Evolutionary conservation across 1,284 basidiomycete species (phyloP), one percentile per base, ranked within the genome.

Genomic region (Ceratobasidium sp.): DNA sequence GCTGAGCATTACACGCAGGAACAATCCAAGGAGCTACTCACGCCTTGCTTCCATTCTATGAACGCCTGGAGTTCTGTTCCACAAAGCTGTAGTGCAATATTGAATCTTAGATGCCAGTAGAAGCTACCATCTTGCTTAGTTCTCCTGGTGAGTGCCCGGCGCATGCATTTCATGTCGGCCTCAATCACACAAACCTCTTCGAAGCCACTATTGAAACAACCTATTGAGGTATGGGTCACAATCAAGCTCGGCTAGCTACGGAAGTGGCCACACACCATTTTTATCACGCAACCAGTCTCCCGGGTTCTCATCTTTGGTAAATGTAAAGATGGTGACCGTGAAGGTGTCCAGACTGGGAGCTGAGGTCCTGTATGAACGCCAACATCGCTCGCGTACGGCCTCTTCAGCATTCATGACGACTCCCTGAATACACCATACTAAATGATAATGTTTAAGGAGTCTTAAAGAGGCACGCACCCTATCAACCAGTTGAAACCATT

Each of bases 21-120:
- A n/a, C n/a, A n/a, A n/a, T n/a, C n/a, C n/a, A n/a, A n/a, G n/a
- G n/a, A n/a, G n/a, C n/a, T n/a, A 40, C 38, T 10, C 17, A 60
- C 57, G 17, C 49, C 35, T n/a, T 60, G 29, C 5, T 47, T 32
- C 57, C 57, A 60, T 49, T 60, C 57, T 20, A 60, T 34, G 29
- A 47, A 60, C 25, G 57, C 57, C 32, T 25, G 12, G n/a, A 60
- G 22, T 15, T 60, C 20, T 20, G 57, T 60, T 17, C 57, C 57
- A 5, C 57, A 42, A n/a, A 60, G 49, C 15, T 45, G 57, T 22
- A 60, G 45, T 8, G 29, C 57, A 47, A 60, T 49, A 22, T n/a
- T 10, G 29, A n/a, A 60, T 3, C 29, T n/a, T 20, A 60, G 29
- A n/a, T 10, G n/a, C 57, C 57, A 60, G 27, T 47, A 60, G 17